Base-by-base conservation (phyloP, 2,329 filamentous ascomycete genomes). In the Phoma herbarum region DNA sequence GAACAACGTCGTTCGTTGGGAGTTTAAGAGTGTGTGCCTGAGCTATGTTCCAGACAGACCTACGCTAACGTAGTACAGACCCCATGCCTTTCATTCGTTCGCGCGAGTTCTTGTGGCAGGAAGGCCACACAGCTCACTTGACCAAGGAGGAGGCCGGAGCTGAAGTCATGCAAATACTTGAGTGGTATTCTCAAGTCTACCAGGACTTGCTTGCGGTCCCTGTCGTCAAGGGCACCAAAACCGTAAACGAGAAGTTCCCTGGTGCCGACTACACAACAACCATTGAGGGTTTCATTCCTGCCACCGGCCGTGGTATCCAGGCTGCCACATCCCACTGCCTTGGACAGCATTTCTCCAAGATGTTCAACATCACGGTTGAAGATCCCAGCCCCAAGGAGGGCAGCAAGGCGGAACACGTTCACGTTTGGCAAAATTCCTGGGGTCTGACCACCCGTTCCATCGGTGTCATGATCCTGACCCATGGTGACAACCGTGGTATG, bases 371-470 rank as follows among this genome's bases (percentile, higher is more conserved):
- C 77, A 96, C 90, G 0, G 92, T 99, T 28, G 94, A 99, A 78
- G 93, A 99, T 74, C 95, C 95, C 23, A 83, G 84, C 60, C 85
- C 84, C 49, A 88, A 88, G 73, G 82, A 84, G 45, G 77, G 76
- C 26, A 88, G 86, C 47, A 87, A 95, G 77, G 67, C 74, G n/a
- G 69, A 75, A 56, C 90, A 91, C 80, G 82, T 97, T 56, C 83
- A 94, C 74, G 93, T 98, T 57, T 98, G 94, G 93, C 95, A 99
- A 79, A 99, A 99, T 83, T 97, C 93, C 14, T 99, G 95, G 95
- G 95, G 95, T 80, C 86, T 99, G 61, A 98, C 94, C 1, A 99
- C 95, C 53, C 92, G 95, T 76, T 92, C 94, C 57, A 96, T 99
- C 66, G 96, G 95, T 81, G 93, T 98, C 77, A 98, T 98, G 94